Conservation (phyloP, 2,329 filamentous ascomycete species). For the Fusarium veterinarium region DNA sequence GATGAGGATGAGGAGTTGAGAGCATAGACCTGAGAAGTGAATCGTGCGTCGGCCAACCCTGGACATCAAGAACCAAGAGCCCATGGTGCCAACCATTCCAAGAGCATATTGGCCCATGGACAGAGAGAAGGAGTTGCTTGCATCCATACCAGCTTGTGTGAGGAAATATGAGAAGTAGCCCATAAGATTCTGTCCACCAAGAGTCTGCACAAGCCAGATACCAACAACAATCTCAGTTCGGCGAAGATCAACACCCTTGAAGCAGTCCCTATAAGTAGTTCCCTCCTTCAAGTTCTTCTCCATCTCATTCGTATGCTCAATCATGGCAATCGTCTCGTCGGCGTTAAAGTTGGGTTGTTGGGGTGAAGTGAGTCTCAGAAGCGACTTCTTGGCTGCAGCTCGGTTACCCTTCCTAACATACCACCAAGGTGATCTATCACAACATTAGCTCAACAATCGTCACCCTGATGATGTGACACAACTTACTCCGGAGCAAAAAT, state of each 20-base stretch:
- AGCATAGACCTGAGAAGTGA: slow-evolving; percentile 59
- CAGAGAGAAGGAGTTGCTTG: slow-evolving; percentile 57
- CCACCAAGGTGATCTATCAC: slow-evolving; percentile 63
- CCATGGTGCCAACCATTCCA: slow-evolving; percentile 62
- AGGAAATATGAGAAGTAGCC: slow-evolving; percentile 61
- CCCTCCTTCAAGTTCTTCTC: slow-evolving; percentile 58
- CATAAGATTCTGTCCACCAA: slow-evolving; percentile 62
- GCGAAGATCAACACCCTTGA: slow-evolving; percentile 63
- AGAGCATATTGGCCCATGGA: slow-evolving; percentile 62
- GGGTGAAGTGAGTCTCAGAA: slow-evolving; percentile 55
- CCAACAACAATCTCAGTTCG: slow-evolving; percentile 64
- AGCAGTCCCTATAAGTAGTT: slow-evolving; percentile 62
- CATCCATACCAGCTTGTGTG: slow-evolving; percentile 58
- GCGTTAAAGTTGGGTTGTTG: slow-evolving; percentile 55
- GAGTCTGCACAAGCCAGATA: slow-evolving; percentile 61
- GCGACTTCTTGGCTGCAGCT: slow-evolving; percentile 54
- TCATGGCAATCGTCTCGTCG: slow-evolving; percentile 64
- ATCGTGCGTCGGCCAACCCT: slow-evolving; percentile 62
- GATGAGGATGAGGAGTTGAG: slow-evolving; percentile 54
- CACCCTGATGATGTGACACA: rapidly evolving
- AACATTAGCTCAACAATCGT: neutral
- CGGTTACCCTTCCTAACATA: slow-evolving; percentile 57
- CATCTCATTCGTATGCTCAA: slow-evolving; percentile 64
- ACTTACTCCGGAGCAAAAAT: slow-evolving; percentile 61
- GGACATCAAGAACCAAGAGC: slow-evolving; percentile 63